These are phyloP conservation scores for Cystoderma amianthinum DNA, from an alignment of 768 basidiomycete species.

Conservation along the genomic window DNA sequence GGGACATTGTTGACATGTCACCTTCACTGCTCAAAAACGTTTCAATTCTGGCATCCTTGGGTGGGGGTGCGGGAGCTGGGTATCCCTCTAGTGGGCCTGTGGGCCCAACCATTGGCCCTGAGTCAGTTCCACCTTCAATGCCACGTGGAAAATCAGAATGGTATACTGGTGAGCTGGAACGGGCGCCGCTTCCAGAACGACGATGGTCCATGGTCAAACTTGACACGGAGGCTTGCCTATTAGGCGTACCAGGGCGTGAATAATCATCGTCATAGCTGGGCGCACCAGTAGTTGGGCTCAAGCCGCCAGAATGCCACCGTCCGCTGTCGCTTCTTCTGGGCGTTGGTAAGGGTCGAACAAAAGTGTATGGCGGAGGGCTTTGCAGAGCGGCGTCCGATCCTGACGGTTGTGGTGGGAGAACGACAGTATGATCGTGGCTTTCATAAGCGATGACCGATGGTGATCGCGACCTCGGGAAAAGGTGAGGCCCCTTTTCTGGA, in stretches of 20 bases:
- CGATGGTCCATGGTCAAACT: conserved; percentile 20
- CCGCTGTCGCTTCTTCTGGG: conserved; percentile 7
- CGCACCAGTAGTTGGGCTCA: conserved; percentile 19
- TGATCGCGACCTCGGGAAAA: conserved; percentile 20
- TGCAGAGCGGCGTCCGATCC: conserved; percentile 16
- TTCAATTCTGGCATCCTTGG: conserved; percentile 25
- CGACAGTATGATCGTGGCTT: conserved; percentile 32
- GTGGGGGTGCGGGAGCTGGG: conserved; percentile 34
- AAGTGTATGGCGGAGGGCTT: background rate
- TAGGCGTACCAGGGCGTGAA: conserved; percentile 8
- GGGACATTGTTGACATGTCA: conserved; percentile 18
- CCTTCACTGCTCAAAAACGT: conserved; percentile 1
- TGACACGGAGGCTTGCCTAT: conserved; percentile 22
- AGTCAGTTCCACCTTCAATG: conserved; percentile 71
- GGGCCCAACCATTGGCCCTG: conserved; percentile 49
- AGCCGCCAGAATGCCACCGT: conserved; percentile 13
- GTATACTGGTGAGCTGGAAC: conserved; percentile 55
- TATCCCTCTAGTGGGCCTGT: conserved; percentile 14
- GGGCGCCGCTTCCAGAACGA: conserved; percentile 27
- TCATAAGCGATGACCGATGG: conserved; percentile 26
- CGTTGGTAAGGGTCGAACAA: conserved; percentile 1
- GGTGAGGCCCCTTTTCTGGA: conserved; percentile 10
- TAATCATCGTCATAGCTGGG: conserved; percentile 17
- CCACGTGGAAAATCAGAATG: conserved; percentile 64
- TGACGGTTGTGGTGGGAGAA: conserved; percentile 25